phyloP scores from a whole-genome alignment of 108 stramenopile species.

The Nitzschia palea region DNA sequence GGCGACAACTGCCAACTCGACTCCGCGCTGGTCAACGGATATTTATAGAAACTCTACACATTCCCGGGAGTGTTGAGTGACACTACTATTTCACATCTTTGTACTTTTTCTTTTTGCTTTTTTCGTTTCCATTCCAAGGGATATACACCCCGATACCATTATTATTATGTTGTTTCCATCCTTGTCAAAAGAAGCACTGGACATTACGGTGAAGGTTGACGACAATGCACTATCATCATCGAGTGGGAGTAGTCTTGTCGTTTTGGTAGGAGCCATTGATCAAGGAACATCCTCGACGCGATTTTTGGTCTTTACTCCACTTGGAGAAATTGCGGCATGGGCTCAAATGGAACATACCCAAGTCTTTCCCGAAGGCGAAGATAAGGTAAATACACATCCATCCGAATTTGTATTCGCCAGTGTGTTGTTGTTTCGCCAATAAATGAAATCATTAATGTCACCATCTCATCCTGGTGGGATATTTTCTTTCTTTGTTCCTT shows the following conservation, averaged over 20 bases:
- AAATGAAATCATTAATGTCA: neutral
- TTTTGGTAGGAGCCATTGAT: constrained; percentile 90
- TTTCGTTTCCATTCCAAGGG: too few species aligned
- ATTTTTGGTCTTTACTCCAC: constrained; percentile 82
- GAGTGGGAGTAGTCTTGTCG: neutral
- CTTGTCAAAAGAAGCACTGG: neutral
- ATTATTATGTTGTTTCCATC: neutral
- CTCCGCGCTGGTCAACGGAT: too few species aligned
- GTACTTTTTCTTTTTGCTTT: too few species aligned
- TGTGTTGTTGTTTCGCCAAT: too few species aligned
- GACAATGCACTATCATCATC: neutral
- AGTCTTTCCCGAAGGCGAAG: constrained; percentile 59
- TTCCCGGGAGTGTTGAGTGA: too few species aligned
- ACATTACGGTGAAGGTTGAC: neutral
- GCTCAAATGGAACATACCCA: constrained; percentile 94
- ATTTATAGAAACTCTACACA: too few species aligned
- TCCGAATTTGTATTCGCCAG: too few species aligned
- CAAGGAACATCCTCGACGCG: constrained; percentile 96
- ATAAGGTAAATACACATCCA: constrained; percentile 32
- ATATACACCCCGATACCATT: too few species aligned
- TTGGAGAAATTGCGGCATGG: constrained; percentile 72
- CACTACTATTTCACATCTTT: too few species aligned
- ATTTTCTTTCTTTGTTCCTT: constrained; percentile 26
- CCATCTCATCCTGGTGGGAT: constrained; percentile 18
- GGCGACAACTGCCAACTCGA: too few species aligned